phyloP scores from a whole-genome alignment of 257 asterid species.

The Echium plantagineum region DNA sequence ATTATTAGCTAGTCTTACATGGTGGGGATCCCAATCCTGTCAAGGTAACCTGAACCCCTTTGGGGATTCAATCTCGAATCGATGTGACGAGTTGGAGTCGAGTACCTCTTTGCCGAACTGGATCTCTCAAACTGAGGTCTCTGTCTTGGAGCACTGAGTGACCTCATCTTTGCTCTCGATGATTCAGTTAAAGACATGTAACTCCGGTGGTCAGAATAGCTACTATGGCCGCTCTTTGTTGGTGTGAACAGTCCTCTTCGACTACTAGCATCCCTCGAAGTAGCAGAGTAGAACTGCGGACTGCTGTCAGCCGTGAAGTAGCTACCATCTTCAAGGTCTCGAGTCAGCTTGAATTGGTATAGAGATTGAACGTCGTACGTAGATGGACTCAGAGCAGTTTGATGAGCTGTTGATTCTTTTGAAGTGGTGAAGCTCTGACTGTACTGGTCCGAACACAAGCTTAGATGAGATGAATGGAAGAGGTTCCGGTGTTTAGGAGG shows the following conservation, averaged over 20 bases:
- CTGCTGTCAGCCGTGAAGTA: constrained; percentile 52
- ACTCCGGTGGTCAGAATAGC: constrained; percentile 55
- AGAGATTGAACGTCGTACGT: constrained; percentile 46
- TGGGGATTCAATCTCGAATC: constrained; percentile 20
- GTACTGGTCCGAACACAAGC: constrained; percentile 35
- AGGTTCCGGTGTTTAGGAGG: constrained; percentile 28
- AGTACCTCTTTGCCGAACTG: background rate
- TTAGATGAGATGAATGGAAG: constrained; percentile 45
- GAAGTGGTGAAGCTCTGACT: constrained; percentile 48
- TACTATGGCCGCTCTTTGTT: constrained; percentile 51
- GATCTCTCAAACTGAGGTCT: constrained; percentile 52
- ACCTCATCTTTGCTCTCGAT: constrained; percentile 70
- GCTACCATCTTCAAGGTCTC: constrained; percentile 25
- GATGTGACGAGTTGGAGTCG: background rate
- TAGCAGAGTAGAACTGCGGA: constrained; percentile 41
- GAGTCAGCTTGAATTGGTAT: constrained; percentile 29
- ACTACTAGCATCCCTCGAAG: constrained; percentile 30
- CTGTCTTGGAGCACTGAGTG: constrained; percentile 81
- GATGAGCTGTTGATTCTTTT: constrained; percentile 46
- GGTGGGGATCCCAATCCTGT: too few relatives aligned
- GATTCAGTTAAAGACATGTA: constrained; percentile 86
- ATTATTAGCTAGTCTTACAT: too few relatives aligned
- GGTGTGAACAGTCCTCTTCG: constrained; percentile 57
- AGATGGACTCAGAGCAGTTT: constrained; percentile 32
- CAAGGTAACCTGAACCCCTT: constrained; percentile 12